Percentiles rank a stretch among this genome's conserved stretches.
Conservation (phyloP, 2,329 filamentous ascomycete species). For the Fusarium denticulatum region DNA sequence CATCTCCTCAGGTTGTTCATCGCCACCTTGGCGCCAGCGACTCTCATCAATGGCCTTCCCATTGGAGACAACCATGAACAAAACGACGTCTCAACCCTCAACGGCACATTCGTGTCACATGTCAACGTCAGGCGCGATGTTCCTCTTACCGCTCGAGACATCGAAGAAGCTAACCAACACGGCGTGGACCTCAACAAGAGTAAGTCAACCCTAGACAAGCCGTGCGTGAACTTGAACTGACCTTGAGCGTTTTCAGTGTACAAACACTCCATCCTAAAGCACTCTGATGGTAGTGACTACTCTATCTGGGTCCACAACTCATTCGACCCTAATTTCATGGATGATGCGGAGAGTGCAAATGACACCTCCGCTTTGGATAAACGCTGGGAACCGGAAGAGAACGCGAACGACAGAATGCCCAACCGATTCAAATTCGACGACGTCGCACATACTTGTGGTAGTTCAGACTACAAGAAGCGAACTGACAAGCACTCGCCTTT, state of each 20-base stretch:
- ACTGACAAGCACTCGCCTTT: neutral
- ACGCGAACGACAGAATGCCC: neutral
- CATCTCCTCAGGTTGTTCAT: neutral
- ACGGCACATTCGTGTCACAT: neutral
- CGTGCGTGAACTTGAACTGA: neutral
- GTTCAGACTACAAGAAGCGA: neutral
- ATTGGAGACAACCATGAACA: neutral
- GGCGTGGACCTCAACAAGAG: neutral
- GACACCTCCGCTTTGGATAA: neutral
- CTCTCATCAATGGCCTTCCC: neutral
- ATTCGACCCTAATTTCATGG: neutral
- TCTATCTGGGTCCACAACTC: neutral
- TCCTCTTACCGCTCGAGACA: neutral
- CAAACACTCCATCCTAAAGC: neutral
- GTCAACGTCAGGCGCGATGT: neutral
- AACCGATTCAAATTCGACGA: rapidly evolving
- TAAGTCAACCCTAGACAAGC: neutral
- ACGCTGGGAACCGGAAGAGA: neutral
- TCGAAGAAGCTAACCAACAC: neutral
- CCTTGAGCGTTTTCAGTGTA: neutral
- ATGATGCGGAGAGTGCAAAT: neutral
- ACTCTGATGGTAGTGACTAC: neutral
- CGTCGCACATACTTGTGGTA: neutral
- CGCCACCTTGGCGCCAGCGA: neutral
- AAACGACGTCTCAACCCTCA: no score